phyloP scores from a whole-genome alignment of 257 asterid species.

The Solanum etuberosum region DNA sequence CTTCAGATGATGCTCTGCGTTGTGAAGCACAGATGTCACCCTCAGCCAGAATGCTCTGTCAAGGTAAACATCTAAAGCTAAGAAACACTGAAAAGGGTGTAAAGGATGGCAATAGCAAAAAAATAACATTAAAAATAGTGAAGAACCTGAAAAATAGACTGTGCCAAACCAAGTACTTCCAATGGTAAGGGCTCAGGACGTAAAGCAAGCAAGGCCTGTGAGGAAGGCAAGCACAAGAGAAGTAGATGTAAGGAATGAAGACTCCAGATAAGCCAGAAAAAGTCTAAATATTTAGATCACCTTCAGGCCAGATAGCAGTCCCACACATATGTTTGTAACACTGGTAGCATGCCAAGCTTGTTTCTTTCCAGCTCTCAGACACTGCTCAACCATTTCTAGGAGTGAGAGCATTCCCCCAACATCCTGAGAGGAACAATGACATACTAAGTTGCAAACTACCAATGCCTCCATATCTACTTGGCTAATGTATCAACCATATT shows the following conservation, averaged over 20 bases:
- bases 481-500: conserved; percentile 8
- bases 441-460: conserved; percentile 17
- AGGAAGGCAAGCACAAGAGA: conserved; percentile 15
- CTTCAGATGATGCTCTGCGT: conserved; percentile 94
- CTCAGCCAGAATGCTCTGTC: conserved; percentile 83
- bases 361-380: conserved; percentile 79
- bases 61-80: conserved; percentile 18
- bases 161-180: conserved; percentile 75
- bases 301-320: conserved; percentile 91
- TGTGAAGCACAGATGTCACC: conserved; percentile 96
- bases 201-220: conserved; percentile 68
- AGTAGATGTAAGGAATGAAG: conserved; percentile 10
- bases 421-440: conserved; percentile 60
- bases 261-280: not conserved
- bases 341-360: conserved; percentile 81
- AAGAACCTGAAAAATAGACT: conserved; percentile 86
- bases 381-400: conserved; percentile 69
- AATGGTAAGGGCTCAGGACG: conserved; percentile 77
- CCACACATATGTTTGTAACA: conserved; percentile 92
- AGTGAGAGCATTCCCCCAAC: conserved; percentile 81
- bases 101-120: not conserved
- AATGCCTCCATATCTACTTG: conserved; percentile 5
- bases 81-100: not conserved
- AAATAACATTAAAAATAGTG: not conserved
- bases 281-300: conserved; percentile 25